These are phyloP conservation scores for Lineolata rhizophorae DNA, from an alignment of 495 filamentous ascomycete genomes.

Conservation along the genomic window DNA sequence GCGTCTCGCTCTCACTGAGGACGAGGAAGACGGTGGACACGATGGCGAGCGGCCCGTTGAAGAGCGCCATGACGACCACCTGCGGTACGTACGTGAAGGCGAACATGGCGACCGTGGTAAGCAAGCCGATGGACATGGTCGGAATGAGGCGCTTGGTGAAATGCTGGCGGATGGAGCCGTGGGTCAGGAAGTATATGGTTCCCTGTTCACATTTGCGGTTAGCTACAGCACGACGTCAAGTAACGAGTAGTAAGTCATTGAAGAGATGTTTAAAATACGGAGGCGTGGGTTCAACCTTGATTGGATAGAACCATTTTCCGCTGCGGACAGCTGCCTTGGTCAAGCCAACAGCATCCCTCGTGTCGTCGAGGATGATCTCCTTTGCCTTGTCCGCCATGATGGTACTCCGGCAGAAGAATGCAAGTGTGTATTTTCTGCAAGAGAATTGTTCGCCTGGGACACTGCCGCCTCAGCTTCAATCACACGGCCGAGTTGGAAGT, in stretches of 20 bases:
- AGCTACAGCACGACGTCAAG: slow-evolving; percentile 6
- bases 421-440: too few relatives aligned
- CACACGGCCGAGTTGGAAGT: too few relatives aligned
- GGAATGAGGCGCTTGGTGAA: slow-evolving; percentile 45
- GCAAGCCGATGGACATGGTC: slow-evolving; percentile 17
- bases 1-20: slow-evolving; percentile 58
- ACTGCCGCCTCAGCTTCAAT: too few relatives aligned
- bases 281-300: too few relatives aligned
- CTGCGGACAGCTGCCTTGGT: slow-evolving; percentile 44
- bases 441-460: too few relatives aligned
- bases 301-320: slow-evolving; percentile 64
- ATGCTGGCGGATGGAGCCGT: slow-evolving; percentile 40
- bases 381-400: slow-evolving; percentile 18
- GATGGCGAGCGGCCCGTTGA: slow-evolving; percentile 69
- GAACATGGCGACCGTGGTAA: slow-evolving; percentile 41
- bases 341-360: slow-evolving; percentile 27
- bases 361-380: slow-evolving; percentile 28
- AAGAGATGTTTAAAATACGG: too few relatives aligned
- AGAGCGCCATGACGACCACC: slow-evolving; percentile 53
- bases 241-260: neutral
- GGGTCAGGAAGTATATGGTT: slow-evolving; percentile 53
- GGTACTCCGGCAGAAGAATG: too few relatives aligned
- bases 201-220: slow-evolving; percentile 24
- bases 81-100: slow-evolving; percentile 81
- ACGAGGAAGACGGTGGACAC: slow-evolving; percentile 56